phyloP scores from a whole-genome alignment of 2,329 filamentous ascomycete species.

The Ophiostoma sp. region DNA sequence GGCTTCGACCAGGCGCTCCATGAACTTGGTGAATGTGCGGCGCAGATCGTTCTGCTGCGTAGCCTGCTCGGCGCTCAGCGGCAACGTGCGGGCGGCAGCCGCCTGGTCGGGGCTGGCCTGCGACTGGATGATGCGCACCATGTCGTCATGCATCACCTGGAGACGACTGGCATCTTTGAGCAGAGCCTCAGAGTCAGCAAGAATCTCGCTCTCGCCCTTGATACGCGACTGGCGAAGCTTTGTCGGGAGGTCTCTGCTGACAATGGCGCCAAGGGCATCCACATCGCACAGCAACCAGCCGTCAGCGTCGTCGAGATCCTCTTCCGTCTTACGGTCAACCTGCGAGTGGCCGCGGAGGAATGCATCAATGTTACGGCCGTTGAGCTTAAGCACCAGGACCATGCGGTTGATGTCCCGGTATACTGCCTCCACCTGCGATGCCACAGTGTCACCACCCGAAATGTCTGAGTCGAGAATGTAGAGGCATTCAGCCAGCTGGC shows the following conservation, averaged over 20 bases:
- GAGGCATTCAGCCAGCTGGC: slow-evolving; percentile 67
- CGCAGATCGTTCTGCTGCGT: slow-evolving; percentile 82
- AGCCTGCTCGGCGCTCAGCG: slow-evolving; percentile 80
- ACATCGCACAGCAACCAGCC: slow-evolving; percentile 78
- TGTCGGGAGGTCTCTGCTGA: slow-evolving; percentile 63
- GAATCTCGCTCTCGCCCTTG: slow-evolving; percentile 65
- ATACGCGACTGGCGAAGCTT: slow-evolving; percentile 69
- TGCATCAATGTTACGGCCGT: slow-evolving; percentile 65
- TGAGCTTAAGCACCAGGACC: slow-evolving; percentile 89
- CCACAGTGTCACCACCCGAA: slow-evolving; percentile 57
- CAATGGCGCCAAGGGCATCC: slow-evolving; percentile 62
- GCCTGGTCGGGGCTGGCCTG: slow-evolving; percentile 67
- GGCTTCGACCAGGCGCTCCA: slow-evolving; percentile 71
- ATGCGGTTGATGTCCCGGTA: slow-evolving; percentile 88
- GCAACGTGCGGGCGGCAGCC: slow-evolving; percentile 66
- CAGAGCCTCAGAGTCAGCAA: slow-evolving; percentile 67
- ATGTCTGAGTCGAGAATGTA: slow-evolving; percentile 47
- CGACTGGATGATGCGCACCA: slow-evolving; percentile 72
- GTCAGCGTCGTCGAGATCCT: slow-evolving; percentile 68
- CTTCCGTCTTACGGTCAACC: slow-evolving; percentile 52
- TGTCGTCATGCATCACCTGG: slow-evolving; percentile 72
- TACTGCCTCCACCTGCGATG: slow-evolving; percentile 63
- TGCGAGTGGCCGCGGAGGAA: slow-evolving; percentile 68
- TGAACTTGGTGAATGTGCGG: slow-evolving; percentile 70
- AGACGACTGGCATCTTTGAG: slow-evolving; percentile 70